Evolutionary conservation across 2,329 filamentous ascomycete species (phyloP).

Genomic region (Phyllosticta citrichinensis): DNA sequence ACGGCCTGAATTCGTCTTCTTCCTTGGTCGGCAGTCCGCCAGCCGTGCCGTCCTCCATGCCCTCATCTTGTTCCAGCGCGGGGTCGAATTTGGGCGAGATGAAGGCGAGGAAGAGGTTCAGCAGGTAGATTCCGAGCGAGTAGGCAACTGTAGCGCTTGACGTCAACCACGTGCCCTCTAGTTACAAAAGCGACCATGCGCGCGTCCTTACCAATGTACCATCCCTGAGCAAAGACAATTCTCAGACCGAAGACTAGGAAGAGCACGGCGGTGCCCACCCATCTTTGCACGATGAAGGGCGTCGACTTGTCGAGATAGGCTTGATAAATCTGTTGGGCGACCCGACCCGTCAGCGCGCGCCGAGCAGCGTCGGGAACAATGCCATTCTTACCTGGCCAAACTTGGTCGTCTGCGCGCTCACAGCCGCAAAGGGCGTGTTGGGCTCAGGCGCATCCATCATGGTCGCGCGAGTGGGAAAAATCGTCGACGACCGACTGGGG

Average conservation of each 20-base stretch:
- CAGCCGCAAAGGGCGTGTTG: constrained; percentile 86
- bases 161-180: not conserved
- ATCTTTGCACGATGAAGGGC: constrained; percentile 80
- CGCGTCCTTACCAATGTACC: constrained; percentile 76
- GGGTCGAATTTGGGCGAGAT: constrained; percentile 98
- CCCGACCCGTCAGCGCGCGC: not conserved
- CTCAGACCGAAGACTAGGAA: constrained; percentile 77
- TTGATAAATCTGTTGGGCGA: constrained; percentile 67
- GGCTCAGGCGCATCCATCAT: constrained; percentile 79
- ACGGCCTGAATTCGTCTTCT: constrained; percentile 95
- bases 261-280: constrained; percentile 68
- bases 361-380: not conserved
- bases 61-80: constrained; percentile 86
- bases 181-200: not conserved
- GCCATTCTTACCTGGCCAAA: constrained; percentile 54
- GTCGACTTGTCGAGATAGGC: constrained; percentile 87
- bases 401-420: constrained; percentile 73
- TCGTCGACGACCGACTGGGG: not conserved
- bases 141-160: constrained; percentile 62
- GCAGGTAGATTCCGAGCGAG: constrained; percentile 93
- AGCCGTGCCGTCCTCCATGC: constrained; percentile 81
- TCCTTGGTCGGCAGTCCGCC: constrained; percentile 82
- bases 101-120: constrained; percentile 98
- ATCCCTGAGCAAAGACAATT: constrained; percentile 87
- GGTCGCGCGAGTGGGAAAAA: constrained; percentile 8